Percentiles rank a stretch among this genome's conserved stretches.
These are phyloP conservation scores for Setomelanomma holmii DNA, from an alignment of 2,329 filamentous ascomycete genomes.

Conservation along the genomic window DNA sequence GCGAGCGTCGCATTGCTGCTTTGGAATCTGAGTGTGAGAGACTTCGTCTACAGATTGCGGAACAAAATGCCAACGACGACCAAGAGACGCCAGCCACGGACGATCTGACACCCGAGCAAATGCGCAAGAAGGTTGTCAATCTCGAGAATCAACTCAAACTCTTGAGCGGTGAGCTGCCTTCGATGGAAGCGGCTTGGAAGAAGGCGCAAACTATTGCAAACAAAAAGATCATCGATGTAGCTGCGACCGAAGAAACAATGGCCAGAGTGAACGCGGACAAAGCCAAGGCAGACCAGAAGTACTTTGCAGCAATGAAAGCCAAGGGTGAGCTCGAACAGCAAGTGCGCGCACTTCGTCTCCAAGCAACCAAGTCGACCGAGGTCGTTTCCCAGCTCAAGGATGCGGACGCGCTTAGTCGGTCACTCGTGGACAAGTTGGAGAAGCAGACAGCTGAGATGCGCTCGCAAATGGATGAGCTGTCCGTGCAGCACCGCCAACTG, in stretches of 20 bases:
- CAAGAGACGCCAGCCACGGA: constrained; percentile 57
- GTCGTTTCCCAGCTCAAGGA: constrained; percentile 95
- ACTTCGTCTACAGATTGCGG: constrained; percentile 64
- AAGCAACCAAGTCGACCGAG: constrained; percentile 89
- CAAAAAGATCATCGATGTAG: constrained; percentile 83
- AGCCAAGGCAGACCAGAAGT: constrained; percentile 96
- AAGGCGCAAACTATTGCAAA: constrained; percentile 84
- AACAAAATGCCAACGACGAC: constrained; percentile 38
- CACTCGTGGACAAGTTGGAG: constrained; percentile 81
- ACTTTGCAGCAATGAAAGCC: constrained; percentile 93
- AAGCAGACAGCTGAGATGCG: constrained; percentile 87
- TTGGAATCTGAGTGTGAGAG: constrained; percentile 84
- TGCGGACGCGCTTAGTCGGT: constrained; percentile 77
- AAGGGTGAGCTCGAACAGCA: constrained; percentile 86
- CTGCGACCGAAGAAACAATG: constrained; percentile 78
- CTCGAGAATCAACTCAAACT: constrained; percentile 81
- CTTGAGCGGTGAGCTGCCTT: constrained; percentile 85
- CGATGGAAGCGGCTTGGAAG: constrained; percentile 90
- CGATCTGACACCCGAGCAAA: constrained; percentile 70
- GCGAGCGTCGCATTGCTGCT: constrained; percentile 79
- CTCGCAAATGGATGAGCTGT: constrained; percentile 75
- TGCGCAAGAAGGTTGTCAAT: constrained; percentile 75
- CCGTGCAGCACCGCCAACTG: constrained; percentile 75
- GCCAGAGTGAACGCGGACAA: constrained; percentile 82
- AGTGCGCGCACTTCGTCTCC: constrained; percentile 77